Evolutionary conservation across 257 asterid genomes (phyloP), one percentile per base, ranked within the genome.

Genomic region (Dorcoceras hygrometricum): DNA sequence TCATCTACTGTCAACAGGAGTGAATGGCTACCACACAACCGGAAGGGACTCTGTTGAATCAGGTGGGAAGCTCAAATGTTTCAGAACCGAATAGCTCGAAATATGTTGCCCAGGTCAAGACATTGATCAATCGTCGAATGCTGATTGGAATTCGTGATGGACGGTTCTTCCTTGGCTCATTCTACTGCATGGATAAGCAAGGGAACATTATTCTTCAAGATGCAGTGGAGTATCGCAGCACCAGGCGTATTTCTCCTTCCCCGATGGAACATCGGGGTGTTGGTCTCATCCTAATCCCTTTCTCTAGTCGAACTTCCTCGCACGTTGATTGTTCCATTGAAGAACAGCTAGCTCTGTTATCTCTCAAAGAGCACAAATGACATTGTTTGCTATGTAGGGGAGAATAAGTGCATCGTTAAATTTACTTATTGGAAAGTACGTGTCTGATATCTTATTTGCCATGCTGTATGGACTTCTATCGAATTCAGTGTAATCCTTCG

Each of bases 191-290:
- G 43, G 98, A 93, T 78, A 90, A 90, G 76, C 95, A 89, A 74
- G 98, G 96, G 39, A 93, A 93, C 81, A 87, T 93, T 64, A 88
- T 90, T 60, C 96, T 93, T 69, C 96, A 90, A 73, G 98, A 93
- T 66, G 90, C 97, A 6, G 81, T 93, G 16, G 96, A 88, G 84
- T 88, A 88, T 75, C 95, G 96, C 10, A 86, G 94, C 87, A 90
- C 93, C 24, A 73, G 95, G 66, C 78, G 86, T 6, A 51, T 81
- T 50, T 74, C 94, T 60, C 94, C 97, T 28, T 86, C 95, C 6
- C 94, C 95, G 3, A 85, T 84, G 94, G 98, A 93, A 68, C 95
- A 90, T 10, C 75, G 96, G 63, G 86, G 80, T 12, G 96, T 93
- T 27, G 96, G 98, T 54, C 89, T 87, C 77, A 87, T 89, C 65